phyloP scores from a whole-genome alignment of 1,284 basidiomycete genomes.

The Cutaneotrichosporon spelunceum region DNA sequence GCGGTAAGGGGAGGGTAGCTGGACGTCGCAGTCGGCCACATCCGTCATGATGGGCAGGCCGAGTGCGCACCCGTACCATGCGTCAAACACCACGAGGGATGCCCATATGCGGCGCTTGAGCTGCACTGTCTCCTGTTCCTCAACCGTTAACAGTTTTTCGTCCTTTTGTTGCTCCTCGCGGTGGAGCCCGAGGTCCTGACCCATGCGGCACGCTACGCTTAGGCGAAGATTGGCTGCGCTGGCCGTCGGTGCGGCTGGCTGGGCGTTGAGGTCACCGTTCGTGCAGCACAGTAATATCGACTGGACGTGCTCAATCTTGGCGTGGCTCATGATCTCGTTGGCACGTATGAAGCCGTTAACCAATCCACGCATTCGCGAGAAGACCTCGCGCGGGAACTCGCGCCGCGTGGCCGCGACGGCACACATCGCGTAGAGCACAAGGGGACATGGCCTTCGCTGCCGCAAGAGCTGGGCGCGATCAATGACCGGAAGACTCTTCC shows the following conservation, averaged over 20 bases:
- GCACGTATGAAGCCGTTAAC: conserved; percentile 82
- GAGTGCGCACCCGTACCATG: conserved; percentile 61
- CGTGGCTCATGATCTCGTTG: conserved; percentile 84
- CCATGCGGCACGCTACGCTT: conserved; percentile 73
- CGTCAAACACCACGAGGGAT: conserved; percentile 81
- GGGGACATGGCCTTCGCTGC: conserved; percentile 54
- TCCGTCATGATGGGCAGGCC: conserved; percentile 75
- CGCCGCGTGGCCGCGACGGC: conserved; percentile 81
- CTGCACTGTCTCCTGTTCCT: conserved; percentile 60
- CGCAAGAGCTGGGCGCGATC: conserved; percentile 78
- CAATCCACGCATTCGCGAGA: conserved; percentile 75
- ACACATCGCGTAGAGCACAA: conserved; percentile 85
- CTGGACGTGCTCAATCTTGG: conserved; percentile 83
- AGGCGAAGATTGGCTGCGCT: conserved; percentile 46
- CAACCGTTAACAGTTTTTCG: conserved; percentile 27
- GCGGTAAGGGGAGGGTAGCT: conserved; percentile 70
- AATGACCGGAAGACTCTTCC: conserved; percentile 81
- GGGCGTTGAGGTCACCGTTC: conserved; percentile 51
- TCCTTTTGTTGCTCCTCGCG: conserved; percentile 55
- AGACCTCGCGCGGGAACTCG: conserved; percentile 75
- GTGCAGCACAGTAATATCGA: conserved; percentile 63
- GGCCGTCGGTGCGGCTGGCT: conserved; percentile 48
- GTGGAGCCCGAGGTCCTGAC: conserved; percentile 88
- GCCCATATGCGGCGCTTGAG: conserved; percentile 83
- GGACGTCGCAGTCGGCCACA: conserved; percentile 86